Percentiles rank a stretch among this genome's conserved stretches.
Conservation (phyloP, 1,139 yeast species). For the Debaryomyces psychrophilus region DNA sequence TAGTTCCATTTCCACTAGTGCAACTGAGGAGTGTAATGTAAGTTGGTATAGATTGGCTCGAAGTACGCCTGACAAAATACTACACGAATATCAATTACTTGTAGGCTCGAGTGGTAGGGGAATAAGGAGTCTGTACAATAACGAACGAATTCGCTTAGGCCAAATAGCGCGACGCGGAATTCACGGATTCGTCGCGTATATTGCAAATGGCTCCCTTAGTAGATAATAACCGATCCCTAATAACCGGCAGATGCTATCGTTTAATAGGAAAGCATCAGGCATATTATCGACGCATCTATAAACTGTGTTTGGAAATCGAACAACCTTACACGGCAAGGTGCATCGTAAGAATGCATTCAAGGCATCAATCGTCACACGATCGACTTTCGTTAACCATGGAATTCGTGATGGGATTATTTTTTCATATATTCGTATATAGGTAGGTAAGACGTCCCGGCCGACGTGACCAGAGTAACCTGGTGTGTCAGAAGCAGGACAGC, state of each 20-base stretch:
- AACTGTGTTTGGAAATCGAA: too few relatives aligned
- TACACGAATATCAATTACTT: too few relatives aligned
- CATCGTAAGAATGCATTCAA: not conserved
- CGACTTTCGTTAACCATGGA: not conserved
- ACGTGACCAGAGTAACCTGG: too few relatives aligned
- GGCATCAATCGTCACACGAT: not conserved
- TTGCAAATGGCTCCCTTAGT: too few relatives aligned
- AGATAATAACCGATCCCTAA: not conserved
- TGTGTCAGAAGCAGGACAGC: too few relatives aligned
- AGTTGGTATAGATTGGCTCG: not conserved
- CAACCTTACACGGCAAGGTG: too few relatives aligned
- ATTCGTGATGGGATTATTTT: not conserved
- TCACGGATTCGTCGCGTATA: too few relatives aligned
- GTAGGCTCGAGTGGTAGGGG: too few relatives aligned
- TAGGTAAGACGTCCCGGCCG: not conserved
- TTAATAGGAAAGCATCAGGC: not conserved
- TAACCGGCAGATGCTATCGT: not conserved
- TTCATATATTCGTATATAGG: not conserved
- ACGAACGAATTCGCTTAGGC: too few relatives aligned
- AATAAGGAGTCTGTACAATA: too few relatives aligned
- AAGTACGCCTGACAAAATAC: not conserved
- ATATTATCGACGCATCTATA: too few relatives aligned
- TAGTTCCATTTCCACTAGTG: not conserved
- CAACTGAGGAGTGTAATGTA: not conserved
- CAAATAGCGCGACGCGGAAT: too few relatives aligned